Conservation (phyloP, 331 rosid species). For the Cydonia oblonga region DNA sequence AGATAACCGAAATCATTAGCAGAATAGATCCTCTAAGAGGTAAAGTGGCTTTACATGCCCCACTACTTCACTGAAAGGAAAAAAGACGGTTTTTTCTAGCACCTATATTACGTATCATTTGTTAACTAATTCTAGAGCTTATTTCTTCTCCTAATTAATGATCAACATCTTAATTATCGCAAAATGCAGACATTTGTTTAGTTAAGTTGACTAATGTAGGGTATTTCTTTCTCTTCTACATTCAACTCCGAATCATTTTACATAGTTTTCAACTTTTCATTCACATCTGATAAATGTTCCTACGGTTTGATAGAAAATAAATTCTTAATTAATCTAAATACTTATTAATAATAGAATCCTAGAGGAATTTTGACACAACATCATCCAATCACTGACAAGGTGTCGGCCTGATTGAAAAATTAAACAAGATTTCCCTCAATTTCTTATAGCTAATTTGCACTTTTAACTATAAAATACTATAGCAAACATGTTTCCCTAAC, state of each 20-base stretch:
- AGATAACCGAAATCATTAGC: constrained; percentile 28
- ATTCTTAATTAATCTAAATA: background rate
- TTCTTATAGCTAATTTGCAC: background rate
- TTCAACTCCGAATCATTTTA: too few species aligned
- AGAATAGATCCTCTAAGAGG: constrained; percentile 28
- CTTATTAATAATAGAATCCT: background rate
- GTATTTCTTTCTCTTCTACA: too few species aligned
- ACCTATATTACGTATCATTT: too few species aligned
- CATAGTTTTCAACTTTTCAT: too few species aligned
- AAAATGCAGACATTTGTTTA: background rate
- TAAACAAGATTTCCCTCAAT: constrained; percentile 1
- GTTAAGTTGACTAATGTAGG: background rate
- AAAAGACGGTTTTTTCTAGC: constrained; percentile 8
- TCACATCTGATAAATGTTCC: background rate
- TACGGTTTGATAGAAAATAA: background rate
- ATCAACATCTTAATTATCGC: background rate
- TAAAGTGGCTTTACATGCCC: background rate
- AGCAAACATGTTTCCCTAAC: background rate
- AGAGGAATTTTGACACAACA: constrained; percentile 13
- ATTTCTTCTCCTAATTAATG: background rate
- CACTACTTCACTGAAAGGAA: constrained; percentile 30
- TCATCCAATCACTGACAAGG: constrained; percentile 18
- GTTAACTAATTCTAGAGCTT: too few species aligned
- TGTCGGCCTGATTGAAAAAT: constrained; percentile 29
- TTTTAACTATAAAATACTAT: background rate